Evolutionary conservation across 2,329 filamentous ascomycete genomes (phyloP), one percentile per base, ranked within the genome.

Genomic region (Aureobasidium mangrovei): DNA sequence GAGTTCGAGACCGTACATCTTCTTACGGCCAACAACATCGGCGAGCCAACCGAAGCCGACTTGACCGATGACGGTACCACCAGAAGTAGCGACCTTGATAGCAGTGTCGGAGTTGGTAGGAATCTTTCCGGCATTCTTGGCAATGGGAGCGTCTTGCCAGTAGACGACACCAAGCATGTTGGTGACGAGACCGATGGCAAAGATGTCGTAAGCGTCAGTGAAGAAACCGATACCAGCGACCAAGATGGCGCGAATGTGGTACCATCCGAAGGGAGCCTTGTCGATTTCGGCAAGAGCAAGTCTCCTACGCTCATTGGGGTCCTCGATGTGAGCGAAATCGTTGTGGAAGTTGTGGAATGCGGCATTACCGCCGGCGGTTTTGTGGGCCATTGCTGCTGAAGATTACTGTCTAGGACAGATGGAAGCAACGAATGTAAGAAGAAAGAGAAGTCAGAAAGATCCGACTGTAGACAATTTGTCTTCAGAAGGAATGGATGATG

Each of bases 181-280:
- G 29, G 85, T 87, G 59, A 85, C 74, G 64, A 89, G 74, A 59
- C 83, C 85, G 61, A 86, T 84, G 64, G 84, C 83, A 69, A 93
- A 93, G 72, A 90, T 88, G 55, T 69, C 66, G 70, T 91, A 91
- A 9, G 86, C 86, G 66, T 91, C 88, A 12, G 88, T 91, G 71
- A 93, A 93, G 80, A 94, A 93, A 62, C 88, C 88, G 58, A 91
- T 85, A 63, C 88, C 88, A 31, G 87, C 87, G 27, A 91, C 87
- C 7, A 87, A 72, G 53, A 87, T 80, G 56, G 87, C 85, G 39
- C 87, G 80, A 56, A 91, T 80, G 65, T 93, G 88, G 67, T 90
- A 88, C 86, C 87, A 91, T 64, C 87, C 85, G 58, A 91, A 91
- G 3, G 83, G 83, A 7, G 86, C 86, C 72, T 85, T 85, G 73